Percentiles rank a stretch among this genome's conserved stretches.
These are phyloP conservation scores for Sporothrix mexicana DNA, from an alignment of 2,329 filamentous ascomycete species.

Conservation along the genomic window DNA sequence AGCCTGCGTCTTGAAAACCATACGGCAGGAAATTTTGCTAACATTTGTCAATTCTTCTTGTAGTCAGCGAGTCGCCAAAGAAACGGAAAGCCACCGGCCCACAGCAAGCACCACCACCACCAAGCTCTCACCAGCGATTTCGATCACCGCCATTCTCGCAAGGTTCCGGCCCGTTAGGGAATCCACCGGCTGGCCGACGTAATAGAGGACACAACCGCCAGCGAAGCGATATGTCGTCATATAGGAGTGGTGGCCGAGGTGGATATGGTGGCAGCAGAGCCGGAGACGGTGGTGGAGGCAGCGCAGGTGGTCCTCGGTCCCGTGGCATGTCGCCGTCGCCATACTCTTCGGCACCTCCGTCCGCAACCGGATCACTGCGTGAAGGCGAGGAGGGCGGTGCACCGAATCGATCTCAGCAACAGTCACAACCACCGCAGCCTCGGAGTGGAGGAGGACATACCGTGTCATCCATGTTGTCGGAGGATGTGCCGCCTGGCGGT, in stretches of 20 bases:
- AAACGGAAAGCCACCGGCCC: constrained; percentile 78
- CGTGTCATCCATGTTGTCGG: constrained; percentile 53
- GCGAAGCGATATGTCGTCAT: constrained; percentile 66
- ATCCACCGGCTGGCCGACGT: constrained; percentile 60
- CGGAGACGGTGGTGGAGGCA: not conserved
- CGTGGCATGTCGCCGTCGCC: constrained; percentile 42
- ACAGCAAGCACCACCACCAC: constrained; percentile 55
- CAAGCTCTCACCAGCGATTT: constrained; percentile 53
- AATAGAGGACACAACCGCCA: constrained; percentile 65
- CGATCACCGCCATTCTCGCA: constrained; percentile 63
- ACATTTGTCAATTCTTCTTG: constrained; percentile 35
- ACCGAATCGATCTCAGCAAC: constrained; percentile 35
- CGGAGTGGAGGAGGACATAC: constrained; percentile 48
- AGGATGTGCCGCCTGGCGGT: constrained; percentile 44
- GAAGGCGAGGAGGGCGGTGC: constrained; percentile 45
- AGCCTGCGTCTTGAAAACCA: too few relatives aligned
- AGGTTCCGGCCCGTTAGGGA: constrained; percentile 53
- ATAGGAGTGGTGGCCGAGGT: constrained; percentile 46
- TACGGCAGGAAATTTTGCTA: too few relatives aligned
- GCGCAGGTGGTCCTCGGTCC: constrained; percentile 37
- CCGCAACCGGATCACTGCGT: constrained; percentile 44
- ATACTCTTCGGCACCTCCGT: constrained; percentile 46
- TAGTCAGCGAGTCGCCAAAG: constrained; percentile 70
- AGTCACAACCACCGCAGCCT: constrained; percentile 37
- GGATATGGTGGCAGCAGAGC: constrained; percentile 27